phyloP scores from a whole-genome alignment of 768 basidiomycete species.

The Paxillus ammoniavirescens region DNA sequence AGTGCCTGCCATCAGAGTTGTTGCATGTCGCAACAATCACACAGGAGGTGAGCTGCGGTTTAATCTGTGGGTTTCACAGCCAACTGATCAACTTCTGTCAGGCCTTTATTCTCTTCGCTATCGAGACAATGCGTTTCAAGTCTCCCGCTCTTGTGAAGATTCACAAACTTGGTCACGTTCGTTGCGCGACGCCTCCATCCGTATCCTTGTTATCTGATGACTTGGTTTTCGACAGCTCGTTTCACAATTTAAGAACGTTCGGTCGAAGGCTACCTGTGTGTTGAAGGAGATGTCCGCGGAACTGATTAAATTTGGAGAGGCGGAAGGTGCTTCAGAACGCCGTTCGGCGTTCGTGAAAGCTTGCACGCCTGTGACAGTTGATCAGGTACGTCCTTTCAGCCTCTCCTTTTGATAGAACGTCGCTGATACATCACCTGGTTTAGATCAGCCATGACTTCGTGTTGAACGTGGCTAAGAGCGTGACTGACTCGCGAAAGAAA shows the following conservation, averaged over 20 bases:
- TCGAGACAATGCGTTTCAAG: constrained; percentile 77
- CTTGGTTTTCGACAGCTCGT: constrained; percentile 49
- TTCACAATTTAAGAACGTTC: constrained; percentile 62
- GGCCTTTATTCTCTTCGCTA: constrained; percentile 70
- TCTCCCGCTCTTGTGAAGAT: constrained; percentile 63
- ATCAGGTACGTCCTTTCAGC: constrained; percentile 29
- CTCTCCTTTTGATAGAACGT: neutral
- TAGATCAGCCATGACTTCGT: constrained; percentile 71
- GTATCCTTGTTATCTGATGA: neutral
- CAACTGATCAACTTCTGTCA: constrained; percentile 26
- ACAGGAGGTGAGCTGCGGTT: constrained; percentile 57
- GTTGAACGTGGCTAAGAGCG: constrained; percentile 57
- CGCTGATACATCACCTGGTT: neutral
- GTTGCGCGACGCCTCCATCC: constrained; percentile 21
- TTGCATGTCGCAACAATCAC: constrained; percentile 71
- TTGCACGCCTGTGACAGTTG: constrained; percentile 42
- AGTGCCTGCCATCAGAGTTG: constrained; percentile 47
- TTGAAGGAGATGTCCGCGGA: constrained; percentile 58
- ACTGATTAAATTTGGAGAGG: constrained; percentile 50
- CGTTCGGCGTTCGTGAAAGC: constrained; percentile 52
- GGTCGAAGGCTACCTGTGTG: constrained; percentile 47
- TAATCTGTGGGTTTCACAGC: neutral
- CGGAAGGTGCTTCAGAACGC: constrained; percentile 49
- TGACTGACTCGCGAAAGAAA: constrained; percentile 69
- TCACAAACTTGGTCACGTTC: constrained; percentile 69